Evolutionary conservation across 371 early-diverging fungal species (phyloP).

Genomic region (Haplosporangium sp.): DNA sequence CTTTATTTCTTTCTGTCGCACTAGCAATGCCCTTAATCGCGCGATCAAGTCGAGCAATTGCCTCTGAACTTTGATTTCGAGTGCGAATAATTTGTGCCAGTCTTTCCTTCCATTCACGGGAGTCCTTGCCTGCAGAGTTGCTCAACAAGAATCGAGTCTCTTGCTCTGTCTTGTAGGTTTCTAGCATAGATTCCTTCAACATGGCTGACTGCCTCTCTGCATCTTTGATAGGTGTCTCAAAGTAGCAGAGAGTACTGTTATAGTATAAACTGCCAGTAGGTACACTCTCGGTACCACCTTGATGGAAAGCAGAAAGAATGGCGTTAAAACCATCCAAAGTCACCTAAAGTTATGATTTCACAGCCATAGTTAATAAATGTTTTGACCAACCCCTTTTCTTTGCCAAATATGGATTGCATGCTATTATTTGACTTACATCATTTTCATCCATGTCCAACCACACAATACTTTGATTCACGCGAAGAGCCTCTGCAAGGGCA

Average conservation of each 20-base stretch:
- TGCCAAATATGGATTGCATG: not conserved
- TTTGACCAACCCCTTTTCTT: no score
- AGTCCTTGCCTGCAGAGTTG: slow-evolving; percentile 47
- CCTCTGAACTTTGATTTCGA: slow-evolving; percentile 32
- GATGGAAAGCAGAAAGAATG: slow-evolving; percentile 43
- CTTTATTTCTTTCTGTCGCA: slow-evolving; percentile 36
- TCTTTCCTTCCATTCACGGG: slow-evolving; percentile 51
- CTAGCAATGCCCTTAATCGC: slow-evolving; percentile 34
- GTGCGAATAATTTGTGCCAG: slow-evolving; percentile 46
- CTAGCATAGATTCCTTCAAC: slow-evolving; percentile 43
- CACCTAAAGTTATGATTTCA: slow-evolving; percentile 9
- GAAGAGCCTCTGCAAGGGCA: slow-evolving; percentile 46
- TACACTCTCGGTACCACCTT: slow-evolving; percentile 47
- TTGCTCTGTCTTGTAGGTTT: slow-evolving; percentile 51
- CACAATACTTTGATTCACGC: slow-evolving; percentile 38
- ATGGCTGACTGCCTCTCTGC: slow-evolving; percentile 25
- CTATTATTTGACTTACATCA: slow-evolving; percentile 23
- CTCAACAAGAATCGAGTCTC: slow-evolving; percentile 47
- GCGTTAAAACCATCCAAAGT: slow-evolving; percentile 47
- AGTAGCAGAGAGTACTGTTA: slow-evolving; percentile 43
- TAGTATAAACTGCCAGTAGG: slow-evolving; percentile 30
- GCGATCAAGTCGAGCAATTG: slow-evolving; percentile 34
- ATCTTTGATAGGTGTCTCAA: slow-evolving; percentile 34
- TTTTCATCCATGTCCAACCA: slow-evolving; percentile 53
- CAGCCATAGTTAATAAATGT: not conserved